A percentile compares a stretch with the other conserved stretches of the same genome.
Evolutionary conservation across 805 yeast genomes (phyloP).

Genomic region (Jamesozyma spencerorum): DNA sequence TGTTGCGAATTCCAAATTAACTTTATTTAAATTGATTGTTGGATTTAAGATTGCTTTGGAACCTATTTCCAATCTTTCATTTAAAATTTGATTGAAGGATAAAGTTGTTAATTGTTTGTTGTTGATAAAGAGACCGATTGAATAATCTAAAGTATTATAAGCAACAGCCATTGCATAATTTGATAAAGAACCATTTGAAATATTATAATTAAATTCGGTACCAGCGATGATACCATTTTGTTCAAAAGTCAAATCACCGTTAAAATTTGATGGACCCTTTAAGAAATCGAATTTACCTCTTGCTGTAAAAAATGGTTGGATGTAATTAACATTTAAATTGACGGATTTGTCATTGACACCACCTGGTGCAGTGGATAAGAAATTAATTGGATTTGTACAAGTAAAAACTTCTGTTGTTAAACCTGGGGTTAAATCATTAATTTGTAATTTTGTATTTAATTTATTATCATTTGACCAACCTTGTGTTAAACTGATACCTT

Average conservation of each 20-base stretch:
- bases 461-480: slow-evolving; percentile 89
- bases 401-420: slow-evolving; percentile 88
- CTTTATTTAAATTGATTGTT: slow-evolving; percentile 50
- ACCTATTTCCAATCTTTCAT: slow-evolving; percentile 88
- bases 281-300: slow-evolving; percentile 90
- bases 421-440: slow-evolving; percentile 88
- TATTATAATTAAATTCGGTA: slow-evolving; percentile 94
- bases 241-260: slow-evolving; percentile 89
- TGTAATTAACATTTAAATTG: slow-evolving; percentile 80
- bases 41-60: slow-evolving; percentile 95
- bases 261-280: slow-evolving; percentile 81
- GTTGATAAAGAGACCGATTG: slow-evolving; percentile 60
- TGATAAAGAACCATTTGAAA: slow-evolving; percentile 83
- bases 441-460: slow-evolving; percentile 85
- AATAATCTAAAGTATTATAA: slow-evolving; percentile 79
- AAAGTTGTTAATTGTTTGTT: slow-evolving; percentile 85
- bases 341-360: slow-evolving; percentile 25
- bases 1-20: slow-evolving; percentile 90
- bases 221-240: slow-evolving; percentile 96
- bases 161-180: slow-evolving; percentile 91
- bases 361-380: slow-evolving; percentile 59
- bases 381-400: slow-evolving; percentile 74
- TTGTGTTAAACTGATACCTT: slow-evolving; percentile 89
- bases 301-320: slow-evolving; percentile 87
- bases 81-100: slow-evolving; percentile 92